Evolutionary conservation across 2,329 filamentous ascomycete genomes (phyloP), one percentile per base, ranked within the genome.

Genomic region (Bipolaris zeicola): DNA sequence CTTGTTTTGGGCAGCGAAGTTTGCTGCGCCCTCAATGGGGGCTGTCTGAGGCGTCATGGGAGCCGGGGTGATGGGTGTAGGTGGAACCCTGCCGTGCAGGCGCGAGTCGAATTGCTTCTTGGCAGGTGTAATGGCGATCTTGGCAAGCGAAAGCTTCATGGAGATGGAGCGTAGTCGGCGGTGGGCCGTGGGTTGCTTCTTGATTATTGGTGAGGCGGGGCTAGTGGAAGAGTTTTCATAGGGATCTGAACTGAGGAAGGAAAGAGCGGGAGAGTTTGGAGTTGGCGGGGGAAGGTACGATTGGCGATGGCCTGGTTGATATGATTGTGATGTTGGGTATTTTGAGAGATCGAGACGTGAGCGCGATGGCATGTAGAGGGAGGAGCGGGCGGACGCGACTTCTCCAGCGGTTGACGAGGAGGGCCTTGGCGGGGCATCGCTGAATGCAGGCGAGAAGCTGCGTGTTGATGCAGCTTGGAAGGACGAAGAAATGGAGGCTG

Each of bases 231-330:
- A 61, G 50, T 62, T 74, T 31, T 73, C 75, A 57, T 73, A 77
- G 7, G 75, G 75, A 47, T 77, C 75, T 7, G 72, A 74, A 51
- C 64, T 73, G 43, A 77, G 70, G 61, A 77, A 77, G n/a, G 73
- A 63, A 24, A 74, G 71, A 3, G 70, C 69, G 7, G 72, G 69
- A 1, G 74, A 68, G 16, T 52, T 43, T 20, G 72, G 73, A 6
- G 72, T 71, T 11, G 70, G 66, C 2, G 72, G 67, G 6, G 60
- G 46, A 38, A 65, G 58, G 24, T 67, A 60, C 6, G 66, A 67
- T 36, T 63, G 59, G 26, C 55, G 36, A 13, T 54, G 34, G 2
- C 42, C 39, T 3, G 55, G 36, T 10, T 60, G 56, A 51, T 69
- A 69, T 0, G 68, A 42, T 5, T 63, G 61, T 37, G 63, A 58